phyloP scores from a whole-genome alignment of 768 basidiomycete genomes.

The Clitopilus hobsonii region DNA sequence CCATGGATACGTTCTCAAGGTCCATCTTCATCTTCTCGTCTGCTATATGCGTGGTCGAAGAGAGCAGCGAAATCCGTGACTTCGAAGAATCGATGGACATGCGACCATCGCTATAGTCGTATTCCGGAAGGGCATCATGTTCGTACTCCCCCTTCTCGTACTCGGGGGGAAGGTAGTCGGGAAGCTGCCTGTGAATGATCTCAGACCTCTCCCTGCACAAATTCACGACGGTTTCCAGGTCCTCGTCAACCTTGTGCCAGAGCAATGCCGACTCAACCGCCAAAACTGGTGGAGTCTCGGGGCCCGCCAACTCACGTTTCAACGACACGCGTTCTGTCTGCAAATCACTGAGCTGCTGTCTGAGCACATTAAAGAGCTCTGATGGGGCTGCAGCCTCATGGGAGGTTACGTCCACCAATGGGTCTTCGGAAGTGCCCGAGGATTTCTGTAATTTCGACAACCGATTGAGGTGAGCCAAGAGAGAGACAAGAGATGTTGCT shows the following conservation, averaged over 20 bases:
- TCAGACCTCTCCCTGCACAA: slow-evolving; percentile 63
- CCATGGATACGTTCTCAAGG: slow-evolving; percentile 77
- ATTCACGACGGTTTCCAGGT: slow-evolving; percentile 63
- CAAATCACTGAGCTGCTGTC: slow-evolving; percentile 63
- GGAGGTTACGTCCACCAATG: slow-evolving; percentile 9
- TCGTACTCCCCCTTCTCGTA: slow-evolving; percentile 36
- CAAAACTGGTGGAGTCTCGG: slow-evolving; percentile 39
- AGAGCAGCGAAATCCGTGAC: slow-evolving; percentile 17
- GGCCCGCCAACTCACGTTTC: slow-evolving; percentile 28
- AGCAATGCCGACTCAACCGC: slow-evolving; percentile 60
- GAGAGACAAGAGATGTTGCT: slow-evolving; percentile 61
- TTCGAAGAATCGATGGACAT: slow-evolving; percentile 31
- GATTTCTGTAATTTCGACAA: slow-evolving; percentile 42
- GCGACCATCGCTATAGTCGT: slow-evolving; percentile 41
- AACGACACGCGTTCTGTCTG: slow-evolving; percentile 52
- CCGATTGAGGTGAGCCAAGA: slow-evolving; percentile 64
- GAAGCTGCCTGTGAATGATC: slow-evolving; percentile 19
- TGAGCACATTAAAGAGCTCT: slow-evolving; percentile 57
- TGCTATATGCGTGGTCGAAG: slow-evolving; percentile 20
- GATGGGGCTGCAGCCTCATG: slow-evolving; percentile 10
- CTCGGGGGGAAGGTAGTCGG: slow-evolving; percentile 41
- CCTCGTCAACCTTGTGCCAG: slow-evolving; percentile 71
- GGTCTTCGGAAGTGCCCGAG: slow-evolving; percentile 10
- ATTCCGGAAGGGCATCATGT: slow-evolving; percentile 47
- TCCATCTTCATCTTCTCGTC: slow-evolving; percentile 86